Evolutionary conservation across 148 eudicot species (phyloP).

Genomic region (Heliosperma pusillum): DNA sequence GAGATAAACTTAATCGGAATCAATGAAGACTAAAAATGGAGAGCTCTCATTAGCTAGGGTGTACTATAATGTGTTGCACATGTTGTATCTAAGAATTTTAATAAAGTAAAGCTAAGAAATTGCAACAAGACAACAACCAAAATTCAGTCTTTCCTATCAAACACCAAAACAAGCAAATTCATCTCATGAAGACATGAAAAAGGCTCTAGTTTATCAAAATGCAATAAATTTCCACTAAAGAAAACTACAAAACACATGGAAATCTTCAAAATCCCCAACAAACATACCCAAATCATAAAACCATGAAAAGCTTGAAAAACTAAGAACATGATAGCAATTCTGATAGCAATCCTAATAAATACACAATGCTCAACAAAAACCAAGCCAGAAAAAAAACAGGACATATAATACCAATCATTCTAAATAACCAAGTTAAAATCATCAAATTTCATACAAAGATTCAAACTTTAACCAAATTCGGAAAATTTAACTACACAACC

Average conservation of each 20-base stretch:
- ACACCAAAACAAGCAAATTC: neutral
- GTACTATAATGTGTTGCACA: no score
- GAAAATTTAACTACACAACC: neutral
- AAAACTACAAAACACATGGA: neutral
- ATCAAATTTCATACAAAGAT: neutral
- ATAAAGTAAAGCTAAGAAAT: neutral
- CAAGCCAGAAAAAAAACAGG: neutral
- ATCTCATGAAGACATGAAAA: neutral
- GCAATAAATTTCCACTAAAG: neutral
- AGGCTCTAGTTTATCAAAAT: neutral
- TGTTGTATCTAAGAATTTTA: no score
- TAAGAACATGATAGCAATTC: neutral
- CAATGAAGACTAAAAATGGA: no score
- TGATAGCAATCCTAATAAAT: neutral
- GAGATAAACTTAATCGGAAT: no score
- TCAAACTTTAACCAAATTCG: neutral
- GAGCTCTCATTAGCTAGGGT: no score
- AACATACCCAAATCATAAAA: neutral
- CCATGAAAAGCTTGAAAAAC: neutral
- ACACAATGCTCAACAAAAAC: neutral
- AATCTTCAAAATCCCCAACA: neutral
- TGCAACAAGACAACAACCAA: neutral
- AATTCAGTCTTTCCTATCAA: neutral
- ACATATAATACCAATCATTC: no score
- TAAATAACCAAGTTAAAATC: no score